phyloP scores from a whole-genome alignment of 1,139 yeast genomes.

The Candida glucosophila region DNA sequence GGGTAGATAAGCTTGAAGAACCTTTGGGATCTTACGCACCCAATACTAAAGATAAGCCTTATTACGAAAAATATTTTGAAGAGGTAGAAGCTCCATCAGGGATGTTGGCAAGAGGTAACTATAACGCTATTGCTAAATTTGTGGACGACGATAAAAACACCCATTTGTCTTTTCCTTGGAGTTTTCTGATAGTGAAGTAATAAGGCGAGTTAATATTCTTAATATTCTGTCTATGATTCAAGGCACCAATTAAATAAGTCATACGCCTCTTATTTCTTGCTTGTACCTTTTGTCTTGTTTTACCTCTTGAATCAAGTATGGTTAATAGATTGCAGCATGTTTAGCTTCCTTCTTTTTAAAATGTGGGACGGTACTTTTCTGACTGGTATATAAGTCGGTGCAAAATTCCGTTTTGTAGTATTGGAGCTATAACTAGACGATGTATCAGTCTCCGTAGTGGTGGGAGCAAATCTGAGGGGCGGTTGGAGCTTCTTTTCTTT shows the following conservation, averaged over 20 bases:
- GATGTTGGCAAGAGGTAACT: constrained; percentile 77
- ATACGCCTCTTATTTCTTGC: too few species aligned
- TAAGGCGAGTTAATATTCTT: not conserved
- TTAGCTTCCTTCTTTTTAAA: constrained; percentile 4
- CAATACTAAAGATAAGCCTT: constrained; percentile 74
- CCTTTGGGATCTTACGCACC: constrained; percentile 91
- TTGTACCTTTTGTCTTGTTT: too few species aligned
- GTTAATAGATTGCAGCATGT: too few species aligned
- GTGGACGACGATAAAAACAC: constrained; percentile 78
- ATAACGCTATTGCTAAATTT: constrained; percentile 74
- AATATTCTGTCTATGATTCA: not conserved
- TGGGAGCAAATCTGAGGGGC: constrained; percentile 1
- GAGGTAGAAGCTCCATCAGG: constrained; percentile 94
- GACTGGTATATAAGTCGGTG: constrained; percentile 22
- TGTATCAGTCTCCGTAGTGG: constrained; percentile 1
- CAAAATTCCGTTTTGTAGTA: constrained; percentile 11
- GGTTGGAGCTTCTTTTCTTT: too few species aligned
- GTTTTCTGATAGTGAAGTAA: constrained; percentile 64
- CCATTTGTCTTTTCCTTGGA: constrained; percentile 79
- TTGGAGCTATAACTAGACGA: not conserved
- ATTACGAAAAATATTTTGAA: constrained; percentile 66
- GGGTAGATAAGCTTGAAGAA: constrained; percentile 80
- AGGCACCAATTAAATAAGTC: not conserved
- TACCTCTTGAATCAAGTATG: too few species aligned
- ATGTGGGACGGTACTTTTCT: constrained; percentile 7